Evolutionary conservation across 2,329 filamentous ascomycete genomes (phyloP).

Genomic region (Microcyclospora tardicrescens): DNA sequence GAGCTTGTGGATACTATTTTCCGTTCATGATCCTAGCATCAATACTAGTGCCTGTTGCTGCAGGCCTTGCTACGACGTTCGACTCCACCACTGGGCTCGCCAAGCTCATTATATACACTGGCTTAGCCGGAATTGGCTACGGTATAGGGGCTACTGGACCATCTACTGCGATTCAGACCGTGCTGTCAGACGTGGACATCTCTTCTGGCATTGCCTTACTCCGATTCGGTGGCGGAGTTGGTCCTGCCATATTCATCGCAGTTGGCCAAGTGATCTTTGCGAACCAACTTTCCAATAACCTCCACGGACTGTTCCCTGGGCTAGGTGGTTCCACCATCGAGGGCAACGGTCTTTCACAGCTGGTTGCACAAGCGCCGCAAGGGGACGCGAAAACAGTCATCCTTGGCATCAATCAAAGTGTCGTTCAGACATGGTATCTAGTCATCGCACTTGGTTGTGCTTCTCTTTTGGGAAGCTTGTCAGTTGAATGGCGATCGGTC

Average conservation of each 20-base stretch:
- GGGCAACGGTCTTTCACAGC: constrained; percentile 17
- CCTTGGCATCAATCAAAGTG: constrained; percentile 13
- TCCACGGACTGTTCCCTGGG: constrained; percentile 5
- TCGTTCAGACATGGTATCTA: constrained; percentile 19
- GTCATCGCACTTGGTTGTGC: constrained; percentile 12
- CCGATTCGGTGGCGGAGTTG: constrained; percentile 31
- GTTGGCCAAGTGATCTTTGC: constrained; percentile 24
- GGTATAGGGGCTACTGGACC: constrained; percentile 31
- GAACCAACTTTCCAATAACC: constrained; percentile 3
- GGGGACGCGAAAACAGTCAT: constrained; percentile 9
- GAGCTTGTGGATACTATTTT: constrained; percentile 12
- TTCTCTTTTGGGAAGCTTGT: constrained; percentile 10
- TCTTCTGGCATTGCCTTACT: constrained; percentile 27
- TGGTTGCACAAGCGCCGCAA: constrained; percentile 12
- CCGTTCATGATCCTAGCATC: constrained; percentile 5
- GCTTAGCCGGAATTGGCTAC: constrained; percentile 25
- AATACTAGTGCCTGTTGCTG: constrained; percentile 26
- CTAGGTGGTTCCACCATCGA: constrained; percentile 10
- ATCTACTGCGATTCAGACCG: constrained; percentile 28
- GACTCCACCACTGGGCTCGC: constrained; percentile 23
- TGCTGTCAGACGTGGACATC: constrained; percentile 25
- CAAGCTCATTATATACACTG: constrained; percentile 18
- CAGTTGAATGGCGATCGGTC: constrained; percentile 18
- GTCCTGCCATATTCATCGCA: constrained; percentile 31
- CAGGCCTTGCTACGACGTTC: constrained; percentile 32